phyloP scores from a whole-genome alignment of 2,329 filamentous ascomycete species.

The Nemania sp. region DNA sequence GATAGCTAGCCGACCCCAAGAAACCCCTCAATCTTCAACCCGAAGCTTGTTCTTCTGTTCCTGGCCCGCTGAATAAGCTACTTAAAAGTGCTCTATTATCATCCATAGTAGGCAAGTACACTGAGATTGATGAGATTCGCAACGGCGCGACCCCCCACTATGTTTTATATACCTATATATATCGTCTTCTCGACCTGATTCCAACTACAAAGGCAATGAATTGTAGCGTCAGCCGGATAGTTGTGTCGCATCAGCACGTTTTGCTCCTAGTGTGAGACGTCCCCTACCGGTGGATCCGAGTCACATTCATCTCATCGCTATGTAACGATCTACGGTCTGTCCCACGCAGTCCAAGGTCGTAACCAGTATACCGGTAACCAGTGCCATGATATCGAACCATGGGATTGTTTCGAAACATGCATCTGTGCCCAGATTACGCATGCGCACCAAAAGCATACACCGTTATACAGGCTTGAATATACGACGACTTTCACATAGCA shows the following conservation, averaged over 20 bases:
- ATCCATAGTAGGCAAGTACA: neutral
- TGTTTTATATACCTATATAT: too few species aligned
- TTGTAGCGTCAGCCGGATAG: neutral
- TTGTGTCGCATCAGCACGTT: neutral
- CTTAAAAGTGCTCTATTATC: neutral
- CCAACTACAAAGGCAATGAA: neutral
- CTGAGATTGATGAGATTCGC: neutral
- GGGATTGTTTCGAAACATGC: neutral
- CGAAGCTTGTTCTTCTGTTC: neutral
- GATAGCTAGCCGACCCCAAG: conserved; percentile 2
- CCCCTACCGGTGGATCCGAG: neutral
- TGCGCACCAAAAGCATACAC: conserved; percentile 1
- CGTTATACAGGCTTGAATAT: neutral
- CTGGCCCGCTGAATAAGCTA: neutral
- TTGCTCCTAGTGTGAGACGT: neutral
- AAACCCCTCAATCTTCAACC: neutral
- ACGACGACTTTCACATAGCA: neutral
- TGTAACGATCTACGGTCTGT: neutral
- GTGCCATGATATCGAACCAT: conserved; percentile 8
- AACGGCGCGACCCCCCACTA: neutral
- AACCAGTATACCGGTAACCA: neutral
- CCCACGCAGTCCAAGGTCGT: neutral
- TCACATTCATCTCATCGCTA: neutral
- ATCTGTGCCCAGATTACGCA: neutral
- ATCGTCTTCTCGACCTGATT: neutral